Base-by-base conservation (phyloP, 2,329 filamentous ascomycete species). In the Aureobasidium leucospermi region DNA sequence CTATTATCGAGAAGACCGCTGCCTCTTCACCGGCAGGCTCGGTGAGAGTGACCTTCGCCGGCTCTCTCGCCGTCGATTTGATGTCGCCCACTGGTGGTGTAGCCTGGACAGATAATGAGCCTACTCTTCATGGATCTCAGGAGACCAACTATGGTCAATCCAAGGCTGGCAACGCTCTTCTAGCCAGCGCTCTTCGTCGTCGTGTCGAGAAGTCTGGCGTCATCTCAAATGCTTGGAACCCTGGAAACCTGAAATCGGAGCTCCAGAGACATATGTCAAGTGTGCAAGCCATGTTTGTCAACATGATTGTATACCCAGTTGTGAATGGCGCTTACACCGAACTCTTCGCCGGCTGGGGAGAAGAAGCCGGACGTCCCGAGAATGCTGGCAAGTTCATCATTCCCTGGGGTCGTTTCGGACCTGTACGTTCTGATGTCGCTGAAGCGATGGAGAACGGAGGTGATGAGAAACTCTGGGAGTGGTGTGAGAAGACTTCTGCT, bases 401-500 rank as follows among this genome's bases (percentile, higher is more conserved):
- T 31, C 63, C 63, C 0, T 65, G 63, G 63, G 63, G 63, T 10
- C 41, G 68, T 16, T 64, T 72, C 45, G 69, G 67, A 1, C 59
- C 32, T 13, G 63, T 70, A 51, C 65, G 70, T 42, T 15, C 16
- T 1, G 70, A 69, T 55, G 59, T 75, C 15, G 60, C 62, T 11
- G 32, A 43, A 6, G 38, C 58, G 13, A 38, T 53, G 47, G 13
- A 59, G 39, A 48, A 51, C 6, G 58, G 41, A 2, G 32, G 45
- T 23, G 65, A 71, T 48, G 60, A 62, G 62, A 71, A 69, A 64
- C 70, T 77, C 49, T 77, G 72, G 73, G 68, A 71, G 47, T 76
- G 72, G 70, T 74, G 70, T 64, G 74, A 76, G 64, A 67, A 69
- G 64, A 67, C 74, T 62, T 66, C 64, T 23, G 63, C 56, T 46